These are phyloP conservation scores for Boletellus emodensis DNA, from an alignment of 768 basidiomycete genomes.

Conservation along the genomic window DNA sequence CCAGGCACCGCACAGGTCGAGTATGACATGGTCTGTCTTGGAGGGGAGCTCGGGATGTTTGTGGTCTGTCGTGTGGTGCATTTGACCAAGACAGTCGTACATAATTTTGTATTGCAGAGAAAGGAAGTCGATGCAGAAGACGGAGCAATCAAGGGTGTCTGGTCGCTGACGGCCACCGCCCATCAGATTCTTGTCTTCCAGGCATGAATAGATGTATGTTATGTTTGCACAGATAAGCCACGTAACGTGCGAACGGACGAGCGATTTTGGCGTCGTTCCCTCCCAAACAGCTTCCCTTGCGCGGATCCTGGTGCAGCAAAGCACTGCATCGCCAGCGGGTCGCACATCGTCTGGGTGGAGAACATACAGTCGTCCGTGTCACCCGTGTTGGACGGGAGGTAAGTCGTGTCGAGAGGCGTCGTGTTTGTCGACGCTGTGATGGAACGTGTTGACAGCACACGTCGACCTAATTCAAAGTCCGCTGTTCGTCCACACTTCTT, in stretches of 20 bases:
- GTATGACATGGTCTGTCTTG: constrained; percentile 32
- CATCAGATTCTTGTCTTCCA: constrained; percentile 33
- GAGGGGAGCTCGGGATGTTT: constrained; percentile 26
- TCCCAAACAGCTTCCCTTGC: too few relatives aligned
- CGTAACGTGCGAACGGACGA: too few relatives aligned
- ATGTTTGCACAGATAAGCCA: too few relatives aligned
- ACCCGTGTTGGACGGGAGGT: not conserved
- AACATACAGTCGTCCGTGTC: too few relatives aligned
- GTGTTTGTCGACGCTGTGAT: constrained; percentile 3
- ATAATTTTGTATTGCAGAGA: constrained; percentile 29
- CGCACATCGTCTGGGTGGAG: too few relatives aligned
- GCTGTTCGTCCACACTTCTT: constrained; percentile 24
- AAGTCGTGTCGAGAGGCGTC: not conserved
- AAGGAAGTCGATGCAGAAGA: constrained; percentile 31
- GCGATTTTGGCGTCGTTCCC: too few relatives aligned
- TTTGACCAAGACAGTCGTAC: constrained; percentile 19
- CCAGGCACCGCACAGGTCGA: constrained; percentile 10
- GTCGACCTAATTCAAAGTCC: constrained; percentile 31
- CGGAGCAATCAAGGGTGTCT: constrained; percentile 24
- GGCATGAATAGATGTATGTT: constrained; percentile 1
- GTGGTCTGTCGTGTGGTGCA: constrained; percentile 20
- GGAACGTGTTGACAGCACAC: constrained; percentile 29
- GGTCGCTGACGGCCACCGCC: constrained; percentile 27
- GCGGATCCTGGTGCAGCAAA: not conserved
- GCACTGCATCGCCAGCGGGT: too few relatives aligned